phyloP scores from a whole-genome alignment of 164 flowering plant species.

The Vitis riparia region DNA sequence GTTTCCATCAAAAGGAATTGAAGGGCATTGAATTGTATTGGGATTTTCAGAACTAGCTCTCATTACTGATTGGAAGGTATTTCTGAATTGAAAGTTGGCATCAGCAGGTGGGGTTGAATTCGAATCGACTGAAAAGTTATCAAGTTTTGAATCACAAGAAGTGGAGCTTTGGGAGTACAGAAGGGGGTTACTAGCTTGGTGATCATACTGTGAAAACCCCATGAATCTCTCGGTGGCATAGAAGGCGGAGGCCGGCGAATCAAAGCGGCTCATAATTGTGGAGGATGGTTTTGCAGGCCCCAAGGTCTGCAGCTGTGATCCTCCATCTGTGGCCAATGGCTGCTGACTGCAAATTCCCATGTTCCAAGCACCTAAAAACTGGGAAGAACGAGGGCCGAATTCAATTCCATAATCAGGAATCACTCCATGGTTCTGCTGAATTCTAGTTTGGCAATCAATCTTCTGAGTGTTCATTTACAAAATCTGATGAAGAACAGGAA shows the following conservation, averaged over 20 bases:
- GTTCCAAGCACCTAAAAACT: conserved; percentile 21
- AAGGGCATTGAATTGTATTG: conserved; percentile 15
- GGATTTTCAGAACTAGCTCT: conserved; percentile 25
- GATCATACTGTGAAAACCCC: conserved; percentile 41
- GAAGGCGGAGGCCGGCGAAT: conserved; percentile 46
- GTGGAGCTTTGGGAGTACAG: conserved; percentile 23
- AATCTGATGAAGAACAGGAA: background rate
- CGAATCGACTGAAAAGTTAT: conserved; percentile 22
- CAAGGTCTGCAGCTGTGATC: conserved; percentile 21
- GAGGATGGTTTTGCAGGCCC: conserved; percentile 24
- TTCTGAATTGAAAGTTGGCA: conserved; percentile 26
- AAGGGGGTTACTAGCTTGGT: conserved; percentile 22
- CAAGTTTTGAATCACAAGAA: conserved; percentile 24
- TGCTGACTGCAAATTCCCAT: conserved; percentile 25
- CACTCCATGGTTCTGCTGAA: conserved; percentile 28
- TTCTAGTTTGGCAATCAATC: conserved; percentile 23
- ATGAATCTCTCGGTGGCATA: conserved; percentile 47
- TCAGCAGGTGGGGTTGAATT: conserved; percentile 22
- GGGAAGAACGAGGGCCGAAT: conserved; percentile 20
- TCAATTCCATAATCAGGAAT: conserved; percentile 27
- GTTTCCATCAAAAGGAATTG: conserved; percentile 21
- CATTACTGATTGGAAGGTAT: conserved; percentile 31
- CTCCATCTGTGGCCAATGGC: conserved; percentile 21
- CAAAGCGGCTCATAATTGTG: conserved; percentile 33
- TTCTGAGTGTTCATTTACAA: conserved; percentile 51